These are phyloP conservation scores for Neophaeococcomyces aloes DNA, from an alignment of 2,329 filamentous ascomycete genomes.

Conservation along the genomic window DNA sequence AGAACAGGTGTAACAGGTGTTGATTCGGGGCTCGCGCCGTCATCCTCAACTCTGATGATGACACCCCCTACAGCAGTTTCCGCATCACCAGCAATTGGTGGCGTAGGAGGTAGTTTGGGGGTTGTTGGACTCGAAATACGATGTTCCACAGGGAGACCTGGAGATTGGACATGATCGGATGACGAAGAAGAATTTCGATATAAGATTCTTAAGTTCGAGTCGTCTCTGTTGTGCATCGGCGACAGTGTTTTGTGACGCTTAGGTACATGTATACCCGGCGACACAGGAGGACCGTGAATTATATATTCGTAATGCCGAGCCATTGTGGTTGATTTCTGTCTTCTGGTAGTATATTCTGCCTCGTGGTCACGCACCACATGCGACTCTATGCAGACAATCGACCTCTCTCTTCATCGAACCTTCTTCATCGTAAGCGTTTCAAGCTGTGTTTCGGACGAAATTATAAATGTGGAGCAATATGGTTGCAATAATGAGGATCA, in stretches of 20 bases:
- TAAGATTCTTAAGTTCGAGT: conserved; percentile 15
- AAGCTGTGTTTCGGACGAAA: too few species aligned
- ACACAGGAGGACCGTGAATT: conserved; percentile 2
- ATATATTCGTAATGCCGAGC: conserved; percentile 5
- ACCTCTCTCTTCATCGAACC: too few species aligned
- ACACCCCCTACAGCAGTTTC: conserved; percentile 4
- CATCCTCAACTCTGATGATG: conserved; percentile 2
- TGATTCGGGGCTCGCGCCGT: conserved; percentile 21
- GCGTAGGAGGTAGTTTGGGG: conserved; percentile 19
- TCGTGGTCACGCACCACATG: too few species aligned
- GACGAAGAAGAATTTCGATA: conserved; percentile 17
- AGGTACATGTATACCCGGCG: background rate
- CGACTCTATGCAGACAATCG: too few species aligned
- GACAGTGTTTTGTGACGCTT: conserved; percentile 4
- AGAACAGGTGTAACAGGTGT: conserved; percentile 18
- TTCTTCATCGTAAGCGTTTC: too few species aligned
- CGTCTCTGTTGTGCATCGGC: background rate
- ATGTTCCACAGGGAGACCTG: conserved; percentile 6
- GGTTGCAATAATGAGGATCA: too few species aligned
- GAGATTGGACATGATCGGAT: conserved; percentile 1
- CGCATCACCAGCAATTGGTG: conserved; percentile 14
- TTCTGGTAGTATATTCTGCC: too few species aligned
- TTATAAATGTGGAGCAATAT: too few species aligned
- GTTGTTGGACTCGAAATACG: conserved; percentile 13
- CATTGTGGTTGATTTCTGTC: background rate